Evolutionary conservation across 495 filamentous ascomycete species (phyloP), one percentile per base, ranked within the genome.

Genomic region (Lasiosphaeria ovina): DNA sequence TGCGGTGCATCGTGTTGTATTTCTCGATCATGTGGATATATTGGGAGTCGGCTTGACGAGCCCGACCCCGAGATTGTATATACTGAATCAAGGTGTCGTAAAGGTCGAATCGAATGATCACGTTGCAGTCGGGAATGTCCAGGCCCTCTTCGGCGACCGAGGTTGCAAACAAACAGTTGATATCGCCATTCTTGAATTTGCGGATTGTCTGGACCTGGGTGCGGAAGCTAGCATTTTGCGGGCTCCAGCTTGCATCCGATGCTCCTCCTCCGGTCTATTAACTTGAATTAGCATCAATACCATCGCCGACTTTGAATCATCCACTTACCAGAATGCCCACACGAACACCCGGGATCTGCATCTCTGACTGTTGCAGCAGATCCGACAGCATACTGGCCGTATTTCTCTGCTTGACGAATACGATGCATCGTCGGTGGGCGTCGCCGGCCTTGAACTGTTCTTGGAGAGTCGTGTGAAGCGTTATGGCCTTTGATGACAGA

Each of bases 91-190:
- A 78, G 0, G 94, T 97, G 9, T 83, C 72, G 72, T 92, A 96
- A n/a, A 97, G 81, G 71, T 97, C 88, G 67, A 97, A 98, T 24
- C 88, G 82, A 53, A 98, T 83, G 31, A 98, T 85, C 12, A 95
- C 73, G 64, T 96, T 97, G 79, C 94, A 98, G 64, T 96, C 91
- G 0, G 93, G 93, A 49, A 98, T 93, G 74, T 98, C 94, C 36
- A 98, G 83, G 5, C 94, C 94, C 73, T 98, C 94, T 71, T 98
- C 94, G 3, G 89, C 94, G 4, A 97, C 89, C 1, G 91, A 92
- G 4, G 94, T 97, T 40, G 92, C 88, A 70, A 97, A 88, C 54
- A 98, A 77, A 66, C 93, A 97, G 68, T 98, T 98, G 12, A 96
- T 60, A 14, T 87, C 84, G 24, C 93, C 90, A 52, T 82, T 85